Evolutionary conservation across 176 grass and related monocot genomes (phyloP).

Genomic region (Triticum aestivum): IWGSC_CS_RefSeq_v2.1 NC_057794.1:9589217-9589716

Average conservation of each 20-base stretch:
- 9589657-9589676: slow-evolving; percentile 70
- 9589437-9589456: not conserved
- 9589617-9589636: slow-evolving; percentile 56
- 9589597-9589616: slow-evolving; percentile 60
- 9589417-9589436: not conserved
- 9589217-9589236: too few species aligned
- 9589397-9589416: not conserved
- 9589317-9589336: too few species aligned
- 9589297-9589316: too few species aligned
- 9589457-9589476: not conserved
- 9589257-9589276: too few species aligned
- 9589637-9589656: slow-evolving; percentile 77
- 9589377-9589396: too few species aligned
- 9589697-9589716: not conserved
- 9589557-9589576: too few species aligned
- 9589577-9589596: slow-evolving; percentile 36
- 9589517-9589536: not conserved
- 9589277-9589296: too few species aligned
- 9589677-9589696: slow-evolving; percentile 75
- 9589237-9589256: too few species aligned
- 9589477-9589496: slow-evolving; percentile 1
- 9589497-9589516: not conserved
- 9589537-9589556: too few species aligned
- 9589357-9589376: too few species aligned
- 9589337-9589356: too few species aligned